These are phyloP conservation scores for Saccharum spontaneum DNA, from an alignment of 176 grass and related monocot species.

Conservation along the genomic window DNA sequence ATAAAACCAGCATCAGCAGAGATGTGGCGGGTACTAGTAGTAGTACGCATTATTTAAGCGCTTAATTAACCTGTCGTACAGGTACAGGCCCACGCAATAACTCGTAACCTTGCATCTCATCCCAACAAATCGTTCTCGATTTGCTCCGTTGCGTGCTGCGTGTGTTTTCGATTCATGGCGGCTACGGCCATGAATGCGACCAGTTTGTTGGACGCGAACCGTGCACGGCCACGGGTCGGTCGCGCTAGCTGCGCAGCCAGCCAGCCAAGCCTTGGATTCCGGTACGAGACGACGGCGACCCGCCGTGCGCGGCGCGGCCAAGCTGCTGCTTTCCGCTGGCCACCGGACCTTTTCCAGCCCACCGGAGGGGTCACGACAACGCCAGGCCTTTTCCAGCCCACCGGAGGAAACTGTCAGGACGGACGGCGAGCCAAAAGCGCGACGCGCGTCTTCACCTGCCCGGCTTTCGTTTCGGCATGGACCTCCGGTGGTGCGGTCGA, in stretches of 20 bases:
- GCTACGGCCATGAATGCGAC: background rate
- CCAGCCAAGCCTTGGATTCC: background rate
- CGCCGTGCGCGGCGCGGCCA: background rate
- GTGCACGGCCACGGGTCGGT: background rate
- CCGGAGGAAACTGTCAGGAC: conserved; percentile 20
- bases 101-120: background rate
- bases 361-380: background rate
- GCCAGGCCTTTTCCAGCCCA: background rate
- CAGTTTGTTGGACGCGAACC: background rate
- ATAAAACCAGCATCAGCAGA: background rate
- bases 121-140: background rate
- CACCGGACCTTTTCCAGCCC: background rate
- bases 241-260: background rate
- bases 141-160: background rate
- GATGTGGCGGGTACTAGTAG: no score
- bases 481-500: background rate
- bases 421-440: background rate
- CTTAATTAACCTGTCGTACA: background rate
- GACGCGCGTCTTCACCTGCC: background rate
- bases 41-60: background rate
- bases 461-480: background rate
- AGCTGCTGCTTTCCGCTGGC: background rate
- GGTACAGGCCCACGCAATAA: background rate
- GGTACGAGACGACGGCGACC: background rate
- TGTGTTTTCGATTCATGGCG: background rate